A percentile compares a stretch with the other conserved stretches of the same genome.
Evolutionary conservation across 1,284 basidiomycete genomes (phyloP).

Genomic region (Malassezia dermatis): DNA sequence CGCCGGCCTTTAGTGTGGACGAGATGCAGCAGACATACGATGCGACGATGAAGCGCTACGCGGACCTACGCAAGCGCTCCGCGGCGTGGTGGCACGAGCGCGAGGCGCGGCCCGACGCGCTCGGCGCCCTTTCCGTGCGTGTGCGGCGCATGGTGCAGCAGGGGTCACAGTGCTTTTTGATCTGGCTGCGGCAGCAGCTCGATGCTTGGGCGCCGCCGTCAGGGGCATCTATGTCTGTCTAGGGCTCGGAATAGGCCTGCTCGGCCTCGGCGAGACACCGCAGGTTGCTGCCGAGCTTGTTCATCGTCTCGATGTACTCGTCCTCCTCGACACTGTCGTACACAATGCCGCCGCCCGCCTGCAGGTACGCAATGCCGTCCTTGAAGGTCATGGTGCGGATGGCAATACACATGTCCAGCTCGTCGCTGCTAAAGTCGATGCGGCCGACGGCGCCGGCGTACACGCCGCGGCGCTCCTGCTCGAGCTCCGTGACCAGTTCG

Average conservation of each 20-base stretch:
- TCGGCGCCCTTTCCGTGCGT: background rate
- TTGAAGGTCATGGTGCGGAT: constrained; percentile 98
- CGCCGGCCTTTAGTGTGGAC: background rate
- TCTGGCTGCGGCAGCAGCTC: background rate
- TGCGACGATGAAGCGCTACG: background rate
- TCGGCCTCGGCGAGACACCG: constrained; percentile 80
- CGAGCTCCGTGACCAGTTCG: constrained; percentile 76
- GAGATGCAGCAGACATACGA: background rate
- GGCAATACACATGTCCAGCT: constrained; percentile 97
- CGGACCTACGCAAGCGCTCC: background rate
- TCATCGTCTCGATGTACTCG: constrained; percentile 89
- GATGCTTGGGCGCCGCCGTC: background rate
- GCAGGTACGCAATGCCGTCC: constrained; percentile 79
- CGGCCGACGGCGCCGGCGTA: constrained; percentile 96
- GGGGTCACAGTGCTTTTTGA: background rate
- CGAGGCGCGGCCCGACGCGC: background rate
- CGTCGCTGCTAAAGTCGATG: constrained; percentile 86
- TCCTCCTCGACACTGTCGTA: constrained; percentile 95
- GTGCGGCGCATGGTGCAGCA: background rate
- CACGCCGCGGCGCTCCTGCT: constrained; percentile 80
- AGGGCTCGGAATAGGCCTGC: background rate
- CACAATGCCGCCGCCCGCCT: constrained; percentile 89
- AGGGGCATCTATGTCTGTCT: background rate
- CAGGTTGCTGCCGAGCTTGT: constrained; percentile 82
- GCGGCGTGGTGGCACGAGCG: background rate